Percentiles rank a stretch among this genome's conserved stretches.
Conservation (phyloP, 2,329 filamentous ascomycete species). For the Beauveria rudraprayagi region DNA sequence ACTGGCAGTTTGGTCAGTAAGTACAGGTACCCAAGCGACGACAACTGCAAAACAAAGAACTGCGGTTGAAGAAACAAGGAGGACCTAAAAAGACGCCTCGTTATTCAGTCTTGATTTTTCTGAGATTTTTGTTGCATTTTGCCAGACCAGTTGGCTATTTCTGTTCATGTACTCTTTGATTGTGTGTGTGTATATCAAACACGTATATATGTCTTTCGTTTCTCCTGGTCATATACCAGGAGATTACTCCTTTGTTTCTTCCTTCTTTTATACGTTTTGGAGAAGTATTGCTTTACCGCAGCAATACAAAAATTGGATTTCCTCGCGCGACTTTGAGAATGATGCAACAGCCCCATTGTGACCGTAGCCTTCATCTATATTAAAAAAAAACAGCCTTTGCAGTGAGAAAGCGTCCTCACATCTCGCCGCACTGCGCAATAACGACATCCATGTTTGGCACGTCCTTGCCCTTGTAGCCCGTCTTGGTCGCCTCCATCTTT, state of each 20-base stretch:
- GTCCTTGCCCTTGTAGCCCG: slow-evolving; percentile 64
- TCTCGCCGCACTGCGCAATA: slow-evolving; percentile 85
- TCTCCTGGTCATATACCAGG: neutral
- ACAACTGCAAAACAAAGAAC: neutral
- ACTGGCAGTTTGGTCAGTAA: slow-evolving; percentile 5
- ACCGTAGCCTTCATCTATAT: neutral
- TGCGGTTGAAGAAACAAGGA: neutral
- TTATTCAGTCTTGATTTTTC: neutral
- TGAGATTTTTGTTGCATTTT: neutral
- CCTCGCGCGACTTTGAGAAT: too few relatives aligned
- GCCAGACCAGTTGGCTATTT: slow-evolving; percentile 3
- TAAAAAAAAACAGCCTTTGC: neutral
- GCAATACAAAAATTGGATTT: neutral
- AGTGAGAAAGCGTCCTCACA: slow-evolving; percentile 43
- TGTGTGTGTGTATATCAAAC: neutral
- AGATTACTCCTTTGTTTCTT: neutral
- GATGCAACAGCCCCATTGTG: too few relatives aligned
- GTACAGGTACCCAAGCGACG: neutral
- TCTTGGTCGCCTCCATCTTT: slow-evolving; percentile 89
- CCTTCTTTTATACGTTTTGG: neutral
- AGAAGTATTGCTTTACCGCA: neutral
- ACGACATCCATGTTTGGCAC: slow-evolving; percentile 78
- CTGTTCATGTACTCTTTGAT: neutral
- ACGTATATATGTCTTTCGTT: slow-evolving; percentile 8
- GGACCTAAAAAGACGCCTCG: neutral